Conservation (phyloP, 768 basidiomycete species). For the Antrodiella citrinella region DNA sequence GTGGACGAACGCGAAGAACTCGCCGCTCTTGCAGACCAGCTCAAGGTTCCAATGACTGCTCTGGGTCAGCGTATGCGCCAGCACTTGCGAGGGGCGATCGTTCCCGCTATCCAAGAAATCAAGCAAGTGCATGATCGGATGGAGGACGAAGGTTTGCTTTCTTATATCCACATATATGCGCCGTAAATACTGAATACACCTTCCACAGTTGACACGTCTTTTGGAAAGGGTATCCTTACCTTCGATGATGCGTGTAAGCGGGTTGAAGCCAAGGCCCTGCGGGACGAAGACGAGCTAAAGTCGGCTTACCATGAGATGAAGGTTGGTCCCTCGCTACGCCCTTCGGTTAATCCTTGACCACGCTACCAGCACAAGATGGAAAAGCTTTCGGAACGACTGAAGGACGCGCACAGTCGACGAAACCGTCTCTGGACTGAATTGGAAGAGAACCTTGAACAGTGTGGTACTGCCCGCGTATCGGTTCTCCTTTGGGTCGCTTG, state of each 20-base stretch:
- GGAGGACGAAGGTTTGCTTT: slow-evolving; percentile 22
- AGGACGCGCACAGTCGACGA: slow-evolving; percentile 39
- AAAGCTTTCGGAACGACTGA: slow-evolving; percentile 35
- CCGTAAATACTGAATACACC: slow-evolving; percentile 1
- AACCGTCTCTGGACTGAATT: slow-evolving; percentile 44
- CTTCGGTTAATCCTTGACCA: not conserved
- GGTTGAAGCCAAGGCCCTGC: slow-evolving; percentile 37
- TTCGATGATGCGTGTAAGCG: slow-evolving; percentile 51
- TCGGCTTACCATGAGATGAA: slow-evolving; percentile 32
- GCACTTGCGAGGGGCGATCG: slow-evolving; percentile 24
- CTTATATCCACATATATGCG: slow-evolving; percentile 1
- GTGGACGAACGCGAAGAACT: slow-evolving; percentile 18
- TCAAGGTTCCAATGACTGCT: slow-evolving; percentile 21
- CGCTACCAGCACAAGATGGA: slow-evolving; percentile 33
- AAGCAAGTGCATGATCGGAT: slow-evolving; percentile 28
- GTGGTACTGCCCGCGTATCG: slow-evolving; percentile 30
- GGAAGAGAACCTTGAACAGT: slow-evolving; percentile 34
- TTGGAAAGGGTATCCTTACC: slow-evolving; percentile 34
- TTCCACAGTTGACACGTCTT: slow-evolving; percentile 20
- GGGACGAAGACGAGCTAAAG: slow-evolving; percentile 35
- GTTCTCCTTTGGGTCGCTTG: slow-evolving; percentile 2
- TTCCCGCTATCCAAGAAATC: slow-evolving; percentile 28
- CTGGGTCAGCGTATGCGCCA: slow-evolving; percentile 20
- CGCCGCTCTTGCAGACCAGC: slow-evolving; percentile 16
- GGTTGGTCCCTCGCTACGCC: slow-evolving; percentile 27